Evolutionary conservation across 306 rosid species (phyloP), one percentile per base, ranked within the genome.

Genomic region (Inga oerstediana): DNA sequence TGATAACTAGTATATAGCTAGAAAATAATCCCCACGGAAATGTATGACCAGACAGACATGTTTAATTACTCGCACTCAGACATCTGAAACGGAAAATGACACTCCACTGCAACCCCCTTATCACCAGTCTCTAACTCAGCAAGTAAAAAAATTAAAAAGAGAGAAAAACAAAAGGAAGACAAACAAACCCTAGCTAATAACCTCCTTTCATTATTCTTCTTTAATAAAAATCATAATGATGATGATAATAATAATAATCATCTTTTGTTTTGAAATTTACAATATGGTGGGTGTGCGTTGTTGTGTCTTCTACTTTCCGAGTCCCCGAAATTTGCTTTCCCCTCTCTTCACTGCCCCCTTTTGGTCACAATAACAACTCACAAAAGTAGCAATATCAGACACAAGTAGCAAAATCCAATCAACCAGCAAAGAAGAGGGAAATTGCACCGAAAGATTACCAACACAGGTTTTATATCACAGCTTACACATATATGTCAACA

Each of bases 31-130:
- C 89, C 88, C 86, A 59, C 86, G 84, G 89, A 89, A 84, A 85
- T 81, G 83, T 79, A 88, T 85, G 89, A 87, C 71, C 82, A 85
- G 56, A 84, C 83, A 68, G 82, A 72, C 83, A 86, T 85, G 45
- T 75, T 46, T 80, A 27, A 0, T 27, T 27, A 43, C 22, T 56
- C 35, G 84, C 78, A 76, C 85, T 85, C 84, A 66, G 87, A 91
- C 85, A 91, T 85, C 91, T 84, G 92, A 79, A 87, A 59, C 80
- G 22, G 93, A 93, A 89, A 93, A 89, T 81, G 97, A 93, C 97
- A 87, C 87, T 88, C 89, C 97, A 91, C 94, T 91, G 91, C 91
- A 64, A 79, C 65, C 70, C 74, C 85, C 85, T 84, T 79, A 46
- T 72, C 76, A 76, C 75, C 89, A 82, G 86, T 80, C 83, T 79